Evolutionary conservation across 2,329 filamentous ascomycete genomes (phyloP).

Genomic region (Ambrosiella cleistominuta): DNA sequence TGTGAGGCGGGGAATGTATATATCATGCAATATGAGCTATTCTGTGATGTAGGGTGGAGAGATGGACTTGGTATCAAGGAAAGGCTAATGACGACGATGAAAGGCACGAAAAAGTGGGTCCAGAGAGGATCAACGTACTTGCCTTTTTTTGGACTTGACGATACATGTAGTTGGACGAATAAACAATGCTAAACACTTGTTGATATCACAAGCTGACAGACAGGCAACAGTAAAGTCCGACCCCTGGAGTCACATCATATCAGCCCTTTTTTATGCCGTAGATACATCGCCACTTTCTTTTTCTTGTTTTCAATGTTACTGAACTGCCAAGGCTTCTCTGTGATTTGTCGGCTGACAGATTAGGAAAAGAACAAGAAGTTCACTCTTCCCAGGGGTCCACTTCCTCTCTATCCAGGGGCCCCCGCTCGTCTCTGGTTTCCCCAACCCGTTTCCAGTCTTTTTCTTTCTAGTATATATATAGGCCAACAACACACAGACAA

Average conservation of each 20-base stretch:
- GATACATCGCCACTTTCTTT: no score
- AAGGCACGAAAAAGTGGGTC: not conserved
- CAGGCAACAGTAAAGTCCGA: no score
- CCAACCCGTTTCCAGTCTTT: no score
- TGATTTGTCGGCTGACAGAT: constrained; percentile 3
- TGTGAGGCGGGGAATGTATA: not conserved
- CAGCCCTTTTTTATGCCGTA: no score
- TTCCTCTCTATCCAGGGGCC: not conserved
- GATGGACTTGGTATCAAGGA: not conserved
- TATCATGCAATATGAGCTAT: not conserved
- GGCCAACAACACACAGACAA: no score
- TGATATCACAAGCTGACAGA: no score
- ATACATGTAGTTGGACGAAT: not conserved
- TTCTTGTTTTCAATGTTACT: no score
- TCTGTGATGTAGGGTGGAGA: not conserved
- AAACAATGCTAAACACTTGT: not conserved
- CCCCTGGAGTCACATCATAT: no score
- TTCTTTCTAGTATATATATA: no score
- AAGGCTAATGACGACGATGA: not conserved
- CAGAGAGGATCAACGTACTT: not conserved
- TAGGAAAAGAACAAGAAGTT: constrained; percentile 12
- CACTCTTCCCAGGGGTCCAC: not conserved
- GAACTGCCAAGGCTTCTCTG: not conserved
- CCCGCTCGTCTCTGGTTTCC: not conserved
- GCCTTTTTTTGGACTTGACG: not conserved